Conservation (phyloP, 805 yeast genomes). For the Maudiozyma barnettii region DNA sequence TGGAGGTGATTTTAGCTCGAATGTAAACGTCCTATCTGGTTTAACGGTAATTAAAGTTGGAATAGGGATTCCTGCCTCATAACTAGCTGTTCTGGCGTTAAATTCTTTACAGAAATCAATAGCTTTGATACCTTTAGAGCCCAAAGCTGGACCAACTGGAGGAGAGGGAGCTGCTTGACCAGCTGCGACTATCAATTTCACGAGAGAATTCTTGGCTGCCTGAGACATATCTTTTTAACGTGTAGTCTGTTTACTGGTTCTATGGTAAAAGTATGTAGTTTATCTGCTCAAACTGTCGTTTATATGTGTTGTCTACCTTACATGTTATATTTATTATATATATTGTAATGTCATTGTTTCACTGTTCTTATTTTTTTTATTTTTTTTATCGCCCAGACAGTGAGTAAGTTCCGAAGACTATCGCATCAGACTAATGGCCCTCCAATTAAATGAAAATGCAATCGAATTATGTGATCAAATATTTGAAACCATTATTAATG, state of each 20-base stretch:
- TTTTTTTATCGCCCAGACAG: no score
- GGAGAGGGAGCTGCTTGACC: conserved; percentile 98
- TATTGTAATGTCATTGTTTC: no score
- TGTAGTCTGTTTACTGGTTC: no score
- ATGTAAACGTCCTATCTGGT: conserved; percentile 86
- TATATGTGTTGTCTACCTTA: no score
- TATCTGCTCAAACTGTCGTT: no score
- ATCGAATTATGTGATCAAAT: background rate
- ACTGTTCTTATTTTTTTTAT: no score
- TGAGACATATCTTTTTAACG: conserved; percentile 15
- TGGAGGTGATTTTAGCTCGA: conserved; percentile 85
- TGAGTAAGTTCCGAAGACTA: no score
- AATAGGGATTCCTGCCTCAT: conserved; percentile 77
- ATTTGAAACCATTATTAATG: no score
- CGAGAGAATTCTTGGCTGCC: conserved; percentile 52
- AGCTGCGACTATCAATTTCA: conserved; percentile 89
- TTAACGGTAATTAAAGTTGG: conserved; percentile 78
- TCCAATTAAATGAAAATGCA: no score
- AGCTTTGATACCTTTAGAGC: conserved; percentile 97
- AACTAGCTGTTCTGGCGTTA: conserved; percentile 90
- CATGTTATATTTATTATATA: no score
- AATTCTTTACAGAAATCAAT: conserved; percentile 97
- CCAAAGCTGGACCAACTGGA: conserved; percentile 97
- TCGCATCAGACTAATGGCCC: no score
- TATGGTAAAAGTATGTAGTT: no score